Evolutionary conservation across 2,329 filamentous ascomycete genomes (phyloP), one percentile per base, ranked within the genome.

Genomic region (Xylaria sp.): DNA sequence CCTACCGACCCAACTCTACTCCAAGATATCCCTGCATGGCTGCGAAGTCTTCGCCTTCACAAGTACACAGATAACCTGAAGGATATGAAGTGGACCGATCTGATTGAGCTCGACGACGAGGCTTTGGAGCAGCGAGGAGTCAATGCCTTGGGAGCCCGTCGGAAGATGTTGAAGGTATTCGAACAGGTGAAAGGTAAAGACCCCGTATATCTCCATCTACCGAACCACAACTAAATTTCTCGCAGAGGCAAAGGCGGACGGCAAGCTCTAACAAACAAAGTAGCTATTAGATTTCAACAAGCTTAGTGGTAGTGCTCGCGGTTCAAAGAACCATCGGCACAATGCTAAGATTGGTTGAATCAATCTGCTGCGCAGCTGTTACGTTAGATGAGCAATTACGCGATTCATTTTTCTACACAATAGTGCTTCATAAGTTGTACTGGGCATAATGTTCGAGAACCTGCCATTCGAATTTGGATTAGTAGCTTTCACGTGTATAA

Each of bases 131-230:
- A 92, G 25, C 90, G 92, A 54, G 95, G 95, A 51, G 95, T 99
- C 31, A 97, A 97, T 76, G 95, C 95, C 55, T 85, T 98, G 58
- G 95, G 95, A 70, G 95, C 95, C 17, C 85, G 95, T 69, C 90
- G 94, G 75, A 99, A 99, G 85, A 96, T 99, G 92, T 81, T 99
- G 63, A 99, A 99, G 87, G 95, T 98, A 58, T 98, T 98, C 78
- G 95, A 98, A 72, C 93, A 97, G 81, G 94, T 98, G 72, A 92
- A 88, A 78, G 90, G 87, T 88, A 79, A 66, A 70, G 35, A 21
- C 15, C 21, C 35, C 23, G n/a, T n/a, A 4, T n/a, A 9, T n/a
- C 9, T 29, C 15, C 46, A 48, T 17, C 41, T 4, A 25, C 3
- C 27, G 41, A 29, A 15, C 33, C 13, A 10, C 51, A 43, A 52